Evolutionary conservation across 352 stramenopile species (phyloP).

Genomic region (Pythium aquatile): DNA sequence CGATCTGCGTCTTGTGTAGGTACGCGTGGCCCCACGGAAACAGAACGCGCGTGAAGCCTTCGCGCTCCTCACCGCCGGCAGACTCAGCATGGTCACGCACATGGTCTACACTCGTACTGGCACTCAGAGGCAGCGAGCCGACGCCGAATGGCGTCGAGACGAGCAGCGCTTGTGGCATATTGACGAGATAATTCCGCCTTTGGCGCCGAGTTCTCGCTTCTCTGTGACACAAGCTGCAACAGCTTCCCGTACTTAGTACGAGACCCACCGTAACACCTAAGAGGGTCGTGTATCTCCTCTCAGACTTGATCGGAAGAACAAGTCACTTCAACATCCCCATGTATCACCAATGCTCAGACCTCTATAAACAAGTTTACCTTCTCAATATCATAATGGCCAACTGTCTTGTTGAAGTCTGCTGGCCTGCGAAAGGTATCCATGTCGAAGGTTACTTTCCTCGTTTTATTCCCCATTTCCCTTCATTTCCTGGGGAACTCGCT

Average conservation of each 20-base stretch:
- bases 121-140: conserved; percentile 39
- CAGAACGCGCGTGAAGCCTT: conserved; percentile 58
- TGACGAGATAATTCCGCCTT: background rate
- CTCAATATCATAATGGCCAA: background rate
- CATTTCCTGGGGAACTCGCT: background rate
- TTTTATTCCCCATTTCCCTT: background rate
- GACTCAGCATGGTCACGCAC: conserved; percentile 14
- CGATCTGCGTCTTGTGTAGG: conserved; percentile 57
- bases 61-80: conserved; percentile 14
- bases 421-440: conserved; percentile 21
- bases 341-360: no score
- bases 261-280: background rate
- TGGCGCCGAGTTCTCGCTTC: background rate
- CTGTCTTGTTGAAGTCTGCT: conserved; percentile 26
- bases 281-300: conserved; percentile 7
- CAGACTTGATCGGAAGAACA: conserved; percentile 21
- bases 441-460: background rate
- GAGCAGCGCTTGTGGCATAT: conserved; percentile 26
- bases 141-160: conserved; percentile 76
- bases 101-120: conserved; percentile 4
- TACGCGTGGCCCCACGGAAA: conserved; percentile 80
- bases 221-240: conserved; percentile 4
- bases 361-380: background rate
- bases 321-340: conserved; percentile 19
- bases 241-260: conserved; percentile 18